These are phyloP conservation scores for Aspergillus nidulans DNA, from an alignment of 495 filamentous ascomycete species.

Conservation along the genomic window DNA sequence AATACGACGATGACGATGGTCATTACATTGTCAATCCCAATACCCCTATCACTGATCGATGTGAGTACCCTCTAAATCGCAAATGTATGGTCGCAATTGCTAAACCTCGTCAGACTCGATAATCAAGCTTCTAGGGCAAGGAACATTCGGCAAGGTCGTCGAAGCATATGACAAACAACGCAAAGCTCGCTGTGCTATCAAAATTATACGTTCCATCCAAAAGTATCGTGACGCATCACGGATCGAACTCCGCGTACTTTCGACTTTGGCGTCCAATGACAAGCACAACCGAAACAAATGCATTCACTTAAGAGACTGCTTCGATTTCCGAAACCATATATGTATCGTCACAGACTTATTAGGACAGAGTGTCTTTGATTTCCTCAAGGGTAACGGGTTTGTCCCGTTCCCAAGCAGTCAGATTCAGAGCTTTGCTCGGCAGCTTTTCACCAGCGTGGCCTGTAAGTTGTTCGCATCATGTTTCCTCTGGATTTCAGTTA, in stretches of 20 bases:
- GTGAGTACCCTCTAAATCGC: slow-evolving; percentile 51
- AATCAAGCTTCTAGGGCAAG: slow-evolving; percentile 82
- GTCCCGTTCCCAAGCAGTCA: slow-evolving; percentile 98
- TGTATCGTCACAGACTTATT: slow-evolving; percentile 98
- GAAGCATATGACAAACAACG: slow-evolving; percentile 77
- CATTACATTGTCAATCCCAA: slow-evolving; percentile 90
- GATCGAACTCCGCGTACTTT: slow-evolving; percentile 89
- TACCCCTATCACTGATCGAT: slow-evolving; percentile 78
- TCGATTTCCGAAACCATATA: slow-evolving; percentile 96
- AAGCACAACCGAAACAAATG: slow-evolving; percentile 89
- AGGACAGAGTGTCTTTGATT: slow-evolving; percentile 97
- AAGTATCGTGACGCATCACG: slow-evolving; percentile 97
- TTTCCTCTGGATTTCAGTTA: slow-evolving; percentile 5
- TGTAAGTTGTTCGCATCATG: slow-evolving; percentile 57
- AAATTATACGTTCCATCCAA: slow-evolving; percentile 96
- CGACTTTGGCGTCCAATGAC: slow-evolving; percentile 87
- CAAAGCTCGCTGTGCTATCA: slow-evolving; percentile 81
- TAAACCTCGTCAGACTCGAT: slow-evolving; percentile 61
- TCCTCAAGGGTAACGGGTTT: slow-evolving; percentile 89
- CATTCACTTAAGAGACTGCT: slow-evolving; percentile 95
- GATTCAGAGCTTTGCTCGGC: slow-evolving; percentile 93
- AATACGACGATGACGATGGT: slow-evolving; percentile 91
- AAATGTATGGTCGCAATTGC: background rate
- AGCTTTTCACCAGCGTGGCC: slow-evolving; percentile 95
- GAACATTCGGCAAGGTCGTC: slow-evolving; percentile 97